Evolutionary conservation across 176 grass and related monocot species (phyloP), one percentile per base, ranked within the genome.

Genomic region (Musa itinerans): DNA sequence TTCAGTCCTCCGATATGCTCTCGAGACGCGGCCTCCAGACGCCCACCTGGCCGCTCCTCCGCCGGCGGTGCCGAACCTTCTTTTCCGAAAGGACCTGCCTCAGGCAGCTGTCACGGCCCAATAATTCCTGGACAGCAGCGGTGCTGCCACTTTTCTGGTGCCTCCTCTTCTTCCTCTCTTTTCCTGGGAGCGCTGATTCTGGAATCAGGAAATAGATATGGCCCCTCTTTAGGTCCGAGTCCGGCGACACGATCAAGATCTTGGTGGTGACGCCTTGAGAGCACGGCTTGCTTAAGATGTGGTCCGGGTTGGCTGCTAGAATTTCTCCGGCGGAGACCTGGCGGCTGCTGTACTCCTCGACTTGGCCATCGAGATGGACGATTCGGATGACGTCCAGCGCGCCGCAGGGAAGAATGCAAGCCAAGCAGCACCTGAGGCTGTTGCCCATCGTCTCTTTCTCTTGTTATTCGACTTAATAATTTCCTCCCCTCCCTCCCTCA

Each of bases 121-220:
- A 71, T 8, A 58, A 71, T 8, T 87, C 79, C 17, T 90, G 82
- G 22, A 65, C 63, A 65, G 25, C 80, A 8, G 12, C 27, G 72
- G 63, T 68, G 11, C 58, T 21, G 11, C 49, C 62, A 53, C 26
- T 22, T 53, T 76, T 62, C 9, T 51, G n/a, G 12, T 82, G 68
- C 13, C 61, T 88, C 13, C 61, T 88, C 68, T 43, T 75, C 83
- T 83, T 71, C 83, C 81, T 73, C 63, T 73, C 74, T 8, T 74
- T 54, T 6, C 53, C 15, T 6, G 88, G 84, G 21, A 90, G 27
- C 2, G 94, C 88, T 0, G 88, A 85, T 12, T 79, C 85, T 12
- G 94, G 90, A 74, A 98, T 93, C 69, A 98, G 83, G 73, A 93
- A 93, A 74, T 98, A 98, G 71, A 98, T 91, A 73, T 81, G 77